Base-by-base conservation (phyloP, 305 asterid genomes). In the Fraxinus paxiana region DNA sequence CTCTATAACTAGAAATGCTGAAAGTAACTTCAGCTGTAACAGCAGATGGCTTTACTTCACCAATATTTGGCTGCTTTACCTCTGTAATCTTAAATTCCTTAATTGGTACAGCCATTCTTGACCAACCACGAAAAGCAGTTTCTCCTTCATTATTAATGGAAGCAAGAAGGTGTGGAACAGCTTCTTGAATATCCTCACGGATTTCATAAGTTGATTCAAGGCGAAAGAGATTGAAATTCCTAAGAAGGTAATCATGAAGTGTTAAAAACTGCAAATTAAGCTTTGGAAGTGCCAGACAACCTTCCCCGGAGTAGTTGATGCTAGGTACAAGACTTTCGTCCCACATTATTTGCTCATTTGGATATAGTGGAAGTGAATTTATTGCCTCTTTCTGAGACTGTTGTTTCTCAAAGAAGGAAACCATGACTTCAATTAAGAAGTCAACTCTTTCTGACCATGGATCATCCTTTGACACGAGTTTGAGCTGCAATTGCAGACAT, bases 261-360 rank as follows among this genome's bases (percentile, higher is more conserved):
- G 99, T 96, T 84, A 96, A 83, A 83, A 96, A 96, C 88, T 96
- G 99, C 75, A 96, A 87, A 88, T 96, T 96, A 71, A 96, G 98
- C 85, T 96, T 96, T 6, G 99, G 99, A 81, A 96, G 98, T 71
- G 99, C 99, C 88, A 96, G 88, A 86, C 99, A 96, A 84, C 99
- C 99, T 91, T 96, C 99, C 31, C 99, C 99, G 54, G 99, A 91
- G 91, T 94, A 96, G 90, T 96, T 92, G 86, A 96, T 94, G 86
- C 98, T 96, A 22, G 99, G 99, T 71, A 96, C 99, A 79, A 96
- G 98, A 88, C 99, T 96, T 86, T 92, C 99, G 84, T 96, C 99
- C 99, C 99, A 96, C 99, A 96, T 94, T 89, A 96, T 89, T 81
- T 92, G 93, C 86, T 96, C 99, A 79, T 96, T 94, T 37, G 99